phyloP scores from a whole-genome alignment of 2,329 filamentous ascomycete genomes.

The Botrytis porri region DNA sequence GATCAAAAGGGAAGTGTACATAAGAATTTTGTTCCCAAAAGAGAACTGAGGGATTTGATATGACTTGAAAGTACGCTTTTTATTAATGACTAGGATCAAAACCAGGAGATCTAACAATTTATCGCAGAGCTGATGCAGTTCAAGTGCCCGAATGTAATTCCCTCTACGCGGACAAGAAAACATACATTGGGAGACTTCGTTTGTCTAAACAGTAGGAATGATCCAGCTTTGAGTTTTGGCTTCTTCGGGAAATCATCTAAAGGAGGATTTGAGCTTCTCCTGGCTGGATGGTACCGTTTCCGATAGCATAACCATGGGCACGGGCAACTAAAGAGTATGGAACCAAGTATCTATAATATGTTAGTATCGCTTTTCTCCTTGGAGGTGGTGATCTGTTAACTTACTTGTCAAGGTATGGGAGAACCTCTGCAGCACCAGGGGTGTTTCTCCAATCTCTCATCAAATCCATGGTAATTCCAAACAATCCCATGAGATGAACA shows the following conservation, averaged over 20 bases:
- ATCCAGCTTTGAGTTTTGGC: background rate
- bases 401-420: slow-evolving; percentile 60
- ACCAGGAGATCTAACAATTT: background rate
- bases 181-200: background rate
- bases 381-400: slow-evolving; percentile 8
- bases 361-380: slow-evolving; percentile 8
- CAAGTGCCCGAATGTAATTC: background rate
- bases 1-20: slow-evolving; percentile 15
- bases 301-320: slow-evolving; percentile 57
- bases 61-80: background rate
- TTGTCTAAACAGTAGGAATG: background rate
- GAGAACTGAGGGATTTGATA: slow-evolving; percentile 19
- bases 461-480: slow-evolving; percentile 35
- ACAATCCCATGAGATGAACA: slow-evolving; percentile 48
- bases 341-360: slow-evolving; percentile 50
- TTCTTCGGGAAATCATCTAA: background rate
- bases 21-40: slow-evolving; percentile 10
- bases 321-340: slow-evolving; percentile 63
- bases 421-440: slow-evolving; percentile 52
- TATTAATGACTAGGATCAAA: background rate
- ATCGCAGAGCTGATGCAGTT: background rate
- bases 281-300: slow-evolving; percentile 56
- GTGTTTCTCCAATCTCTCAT: slow-evolving; percentile 37
- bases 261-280: slow-evolving; percentile 45
- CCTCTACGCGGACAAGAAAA: background rate